These are phyloP conservation scores for Pichia gijzeniarum DNA, from an alignment of 805 yeast genomes.

Conservation along the genomic window DNA sequence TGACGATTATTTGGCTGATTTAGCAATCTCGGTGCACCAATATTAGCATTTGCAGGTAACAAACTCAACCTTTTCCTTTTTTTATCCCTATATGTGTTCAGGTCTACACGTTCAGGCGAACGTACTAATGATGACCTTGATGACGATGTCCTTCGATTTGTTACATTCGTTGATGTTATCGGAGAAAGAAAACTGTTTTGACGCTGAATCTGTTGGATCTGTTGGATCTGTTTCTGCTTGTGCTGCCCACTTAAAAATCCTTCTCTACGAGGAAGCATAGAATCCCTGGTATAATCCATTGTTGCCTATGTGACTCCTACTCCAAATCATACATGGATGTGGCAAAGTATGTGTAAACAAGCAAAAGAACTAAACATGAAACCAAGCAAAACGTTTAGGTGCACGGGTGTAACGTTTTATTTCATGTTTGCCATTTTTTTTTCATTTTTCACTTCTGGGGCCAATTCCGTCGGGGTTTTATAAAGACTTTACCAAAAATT, in stretches of 20 bases:
- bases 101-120: conserved; percentile 8
- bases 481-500: too few species aligned
- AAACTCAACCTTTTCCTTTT: conserved; percentile 26
- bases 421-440: not conserved
- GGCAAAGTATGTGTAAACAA: not conserved
- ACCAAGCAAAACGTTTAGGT: not conserved
- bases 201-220: not conserved
- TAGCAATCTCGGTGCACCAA: conserved; percentile 28
- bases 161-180: conserved; percentile 7
- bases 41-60: conserved; percentile 22
- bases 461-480: not conserved
- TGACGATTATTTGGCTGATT: conserved; percentile 20
- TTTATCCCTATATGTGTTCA: not conserved
- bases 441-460: not conserved
- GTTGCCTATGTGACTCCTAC: not conserved
- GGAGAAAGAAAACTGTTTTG: conserved; percentile 11
- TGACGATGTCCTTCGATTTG: not conserved
- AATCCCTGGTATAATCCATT: not conserved
- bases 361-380: not conserved
- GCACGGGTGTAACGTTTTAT: conserved; percentile 1
- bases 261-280: conserved; percentile 4
- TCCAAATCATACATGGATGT: not conserved
- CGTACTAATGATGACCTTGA: conserved; percentile 8
- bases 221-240: not conserved
- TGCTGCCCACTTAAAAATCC: not conserved